Base-by-base conservation (phyloP, 345 rosid species). In the Gossypium turneri region DNA sequence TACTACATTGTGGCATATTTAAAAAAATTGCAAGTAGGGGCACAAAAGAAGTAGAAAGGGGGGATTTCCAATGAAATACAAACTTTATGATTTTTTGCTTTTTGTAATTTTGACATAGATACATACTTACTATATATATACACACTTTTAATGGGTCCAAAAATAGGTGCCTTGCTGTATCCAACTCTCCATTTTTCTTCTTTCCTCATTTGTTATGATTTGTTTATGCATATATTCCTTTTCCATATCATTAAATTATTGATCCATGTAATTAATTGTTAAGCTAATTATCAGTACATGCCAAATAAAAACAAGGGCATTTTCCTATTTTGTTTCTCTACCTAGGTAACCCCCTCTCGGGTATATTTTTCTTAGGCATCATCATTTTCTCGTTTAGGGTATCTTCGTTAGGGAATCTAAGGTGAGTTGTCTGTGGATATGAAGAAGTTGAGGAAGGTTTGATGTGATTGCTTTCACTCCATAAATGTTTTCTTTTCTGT, bases 361-460 rank as follows among this genome's bases (percentile, higher is more conserved):
- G 38, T 34, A 34, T 34, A 34, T 34, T 34, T 34, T 34, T 34
- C 38, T 34, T 34, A 34, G 6, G 41, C 41, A 72, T 64, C 17
- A n/a, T 67, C 78, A 62, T 62, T 79, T 81, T 82, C 82, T 85
- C 72, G 81, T 82, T 77, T n/a, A 12, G 82, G 78, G 83, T 47
- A 79, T 82, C 85, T 74, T 82, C 71, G 82, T 78, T 82, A 8
- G 79, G 78, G 85, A 82, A 82, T 82, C 86, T 85, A 67, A 80
- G 87, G 80, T 71, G 76, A 69, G 74, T 74, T 53, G 58, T 53
- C 22, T 5, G 22, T n/a, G 63, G 75, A 75, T 73, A 34, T 5
- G 41, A 34, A 4, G 41, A 34, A 34, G 41, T 34, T 34, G 41
- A 34, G 7, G 41, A 34, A 1, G 41, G 7, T 17, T 67, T 47